Evolutionary conservation across 75 land plant species (phyloP).

Genomic region (Pseudotsuga menziesii): DNA sequence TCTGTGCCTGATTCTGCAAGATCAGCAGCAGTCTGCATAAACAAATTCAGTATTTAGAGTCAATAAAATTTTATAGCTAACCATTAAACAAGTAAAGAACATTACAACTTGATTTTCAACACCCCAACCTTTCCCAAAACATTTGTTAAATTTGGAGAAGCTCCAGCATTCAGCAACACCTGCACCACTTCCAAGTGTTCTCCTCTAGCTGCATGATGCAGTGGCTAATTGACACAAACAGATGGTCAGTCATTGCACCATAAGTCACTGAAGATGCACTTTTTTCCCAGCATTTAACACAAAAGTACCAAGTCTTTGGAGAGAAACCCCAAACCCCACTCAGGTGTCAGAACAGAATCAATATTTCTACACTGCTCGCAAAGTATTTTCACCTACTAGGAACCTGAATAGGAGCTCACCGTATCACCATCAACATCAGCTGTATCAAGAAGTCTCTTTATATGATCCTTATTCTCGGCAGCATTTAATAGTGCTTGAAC

Average conservation of each 20-base stretch:
- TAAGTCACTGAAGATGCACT: neutral
- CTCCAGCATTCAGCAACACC: constrained; percentile 58
- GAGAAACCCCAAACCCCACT: neutral
- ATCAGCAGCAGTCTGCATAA: constrained; percentile 56
- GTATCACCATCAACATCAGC: constrained; percentile 83
- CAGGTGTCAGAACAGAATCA: too few relatives aligned
- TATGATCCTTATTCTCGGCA: constrained; percentile 25
- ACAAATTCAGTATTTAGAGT: constrained; percentile 6
- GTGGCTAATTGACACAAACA: constrained; percentile 48
- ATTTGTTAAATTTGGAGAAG: constrained; percentile 54
- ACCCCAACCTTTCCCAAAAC: constrained; percentile 57
- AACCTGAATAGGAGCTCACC: constrained; percentile 25
- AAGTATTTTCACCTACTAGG: neutral
- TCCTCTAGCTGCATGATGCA: constrained; percentile 91
- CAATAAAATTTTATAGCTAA: neutral
- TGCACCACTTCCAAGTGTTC: constrained; percentile 61
- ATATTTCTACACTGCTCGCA: constrained; percentile 7
- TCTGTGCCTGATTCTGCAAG: constrained; percentile 58
- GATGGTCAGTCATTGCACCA: neutral
- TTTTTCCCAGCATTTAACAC: neutral
- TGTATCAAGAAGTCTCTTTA: constrained; percentile 56
- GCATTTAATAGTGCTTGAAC: constrained; percentile 52
- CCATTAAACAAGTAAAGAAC: neutral
- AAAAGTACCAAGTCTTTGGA: neutral
- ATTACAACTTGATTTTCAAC: neutral